phyloP scores from a whole-genome alignment of 371 early-diverging fungal genomes.

The Blyttiomyces sp. region DNA sequence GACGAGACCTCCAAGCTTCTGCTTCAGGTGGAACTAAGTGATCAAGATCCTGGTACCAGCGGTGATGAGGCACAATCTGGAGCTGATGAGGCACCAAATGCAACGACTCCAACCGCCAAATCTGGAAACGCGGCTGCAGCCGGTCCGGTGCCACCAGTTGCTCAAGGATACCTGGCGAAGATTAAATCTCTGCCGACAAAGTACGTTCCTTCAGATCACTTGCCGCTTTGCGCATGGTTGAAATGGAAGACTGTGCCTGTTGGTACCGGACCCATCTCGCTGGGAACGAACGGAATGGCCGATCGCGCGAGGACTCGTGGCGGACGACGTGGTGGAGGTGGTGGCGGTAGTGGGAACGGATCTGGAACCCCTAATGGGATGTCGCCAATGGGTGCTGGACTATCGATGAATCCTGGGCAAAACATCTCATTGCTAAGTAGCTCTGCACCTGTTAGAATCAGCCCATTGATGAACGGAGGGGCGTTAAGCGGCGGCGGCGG shows the following conservation, averaged over 20 bases:
- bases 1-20: too few species aligned
- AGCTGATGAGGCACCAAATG: background rate
- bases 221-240: constrained; percentile 22
- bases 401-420: too few species aligned
- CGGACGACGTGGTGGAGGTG: constrained; percentile 5
- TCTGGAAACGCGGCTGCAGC: background rate
- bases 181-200: constrained; percentile 13
- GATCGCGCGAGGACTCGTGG: constrained; percentile 5
- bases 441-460: too few species aligned
- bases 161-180: constrained; percentile 17
- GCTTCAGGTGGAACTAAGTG: background rate
- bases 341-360: background rate
- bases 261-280: constrained; percentile 9
- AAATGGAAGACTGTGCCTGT: constrained; percentile 30
- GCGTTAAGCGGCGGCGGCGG: too few species aligned
- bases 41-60: background rate
- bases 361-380: background rate
- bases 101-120: background rate
- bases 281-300: background rate
- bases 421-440: too few species aligned
- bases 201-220: constrained; percentile 19
- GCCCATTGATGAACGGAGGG: too few species aligned
- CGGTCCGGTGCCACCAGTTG: constrained; percentile 6
- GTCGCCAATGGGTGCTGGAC: too few species aligned
- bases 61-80: background rate